phyloP scores from a whole-genome alignment of 108 stramenopile genomes.

The Schizochytrium sp. region DNA sequence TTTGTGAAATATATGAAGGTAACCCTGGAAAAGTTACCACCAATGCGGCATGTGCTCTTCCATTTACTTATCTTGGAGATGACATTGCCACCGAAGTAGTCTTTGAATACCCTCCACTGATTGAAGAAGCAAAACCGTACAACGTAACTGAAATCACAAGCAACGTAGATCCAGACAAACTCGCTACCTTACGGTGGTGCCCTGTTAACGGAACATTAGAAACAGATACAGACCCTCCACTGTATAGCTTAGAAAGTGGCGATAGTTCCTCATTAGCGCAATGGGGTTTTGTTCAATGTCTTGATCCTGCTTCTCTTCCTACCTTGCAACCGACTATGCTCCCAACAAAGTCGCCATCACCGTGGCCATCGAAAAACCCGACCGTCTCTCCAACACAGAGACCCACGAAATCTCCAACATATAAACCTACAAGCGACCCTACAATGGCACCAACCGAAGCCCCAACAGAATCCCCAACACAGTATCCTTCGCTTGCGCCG shows the following conservation, averaged over 20 bases:
- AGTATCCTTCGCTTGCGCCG: too few relatives aligned
- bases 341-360: not conserved
- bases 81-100: not conserved
- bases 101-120: conserved; percentile 22
- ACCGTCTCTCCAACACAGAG: too few relatives aligned
- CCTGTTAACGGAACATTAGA: not conserved
- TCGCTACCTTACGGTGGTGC: conserved; percentile 23
- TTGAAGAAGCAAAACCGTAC: conserved; percentile 32
- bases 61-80: not conserved
- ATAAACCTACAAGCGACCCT: conserved; percentile 13
- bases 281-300: conserved; percentile 15
- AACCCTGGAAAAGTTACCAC: not conserved
- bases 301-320: not conserved
- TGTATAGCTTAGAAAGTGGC: too few relatives aligned
- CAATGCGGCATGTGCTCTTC: not conserved
- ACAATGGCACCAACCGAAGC: not conserved
- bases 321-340: not conserved
- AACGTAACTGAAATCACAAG: too few relatives aligned
- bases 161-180: too few relatives aligned
- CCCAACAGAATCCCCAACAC: too few relatives aligned
- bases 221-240: too few relatives aligned
- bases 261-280: not conserved
- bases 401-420: not conserved
- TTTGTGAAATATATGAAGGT: conserved; percentile 15
- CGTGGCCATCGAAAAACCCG: not conserved